These are phyloP conservation scores for Hypoxylon sp. DNA, from an alignment of 2,329 filamentous ascomycete genomes.

Conservation along the genomic window DNA sequence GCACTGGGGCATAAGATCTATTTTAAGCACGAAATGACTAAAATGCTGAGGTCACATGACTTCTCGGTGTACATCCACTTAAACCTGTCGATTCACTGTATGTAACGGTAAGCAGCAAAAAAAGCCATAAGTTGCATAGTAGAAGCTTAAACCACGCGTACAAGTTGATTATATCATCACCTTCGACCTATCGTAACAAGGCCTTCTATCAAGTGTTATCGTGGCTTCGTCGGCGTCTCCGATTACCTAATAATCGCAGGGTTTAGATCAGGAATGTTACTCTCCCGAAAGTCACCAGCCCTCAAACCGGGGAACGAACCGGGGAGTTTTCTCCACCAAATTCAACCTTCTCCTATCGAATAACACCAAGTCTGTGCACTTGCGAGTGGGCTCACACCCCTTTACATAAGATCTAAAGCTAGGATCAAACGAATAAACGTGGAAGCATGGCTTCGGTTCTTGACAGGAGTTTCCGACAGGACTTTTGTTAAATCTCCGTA, in stretches of 20 bases:
- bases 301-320: not conserved
- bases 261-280: constrained; percentile 7
- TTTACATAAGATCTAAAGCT: constrained; percentile 14
- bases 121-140: not conserved
- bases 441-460: not conserved
- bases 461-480: not conserved
- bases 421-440: not conserved
- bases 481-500: not conserved
- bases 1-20: constrained; percentile 24
- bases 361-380: not conserved
- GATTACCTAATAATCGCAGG: not conserved
- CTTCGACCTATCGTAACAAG: constrained; percentile 9
- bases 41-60: constrained; percentile 11
- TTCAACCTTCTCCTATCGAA: not conserved
- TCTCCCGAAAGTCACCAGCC: not conserved
- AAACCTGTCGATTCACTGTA: not conserved
- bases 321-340: not conserved
- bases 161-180: not conserved
- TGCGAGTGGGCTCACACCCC: constrained; percentile 2
- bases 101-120: not conserved
- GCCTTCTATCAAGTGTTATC: not conserved
- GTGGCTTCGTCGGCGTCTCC: constrained; percentile 3
- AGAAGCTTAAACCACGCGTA: not conserved
- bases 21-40: constrained; percentile 26
- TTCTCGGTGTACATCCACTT: not conserved